A percentile compares a stretch with the other conserved stretches of the same genome.
Conservation (phyloP, 2,329 filamentous ascomycete genomes). For the Cordyceps javanica region DNA sequence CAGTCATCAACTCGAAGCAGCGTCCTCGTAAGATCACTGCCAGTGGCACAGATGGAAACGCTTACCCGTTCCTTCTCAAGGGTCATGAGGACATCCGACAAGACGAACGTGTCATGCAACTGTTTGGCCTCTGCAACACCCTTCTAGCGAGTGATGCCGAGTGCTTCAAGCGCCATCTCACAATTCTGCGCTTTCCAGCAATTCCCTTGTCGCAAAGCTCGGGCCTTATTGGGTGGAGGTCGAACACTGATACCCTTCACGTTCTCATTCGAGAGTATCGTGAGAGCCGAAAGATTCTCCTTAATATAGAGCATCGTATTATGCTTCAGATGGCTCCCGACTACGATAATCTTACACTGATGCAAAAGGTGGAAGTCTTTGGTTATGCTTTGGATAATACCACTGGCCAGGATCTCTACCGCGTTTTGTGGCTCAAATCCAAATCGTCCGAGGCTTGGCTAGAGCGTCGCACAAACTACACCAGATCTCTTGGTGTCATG, state of each 20-base stretch:
- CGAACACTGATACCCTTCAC: conserved; percentile 95
- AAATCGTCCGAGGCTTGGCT: conserved; percentile 98
- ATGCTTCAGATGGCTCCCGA: conserved; percentile 99
- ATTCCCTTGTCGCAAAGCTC: conserved; percentile 96
- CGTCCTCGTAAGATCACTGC: conserved; percentile 83
- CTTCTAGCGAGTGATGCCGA: conserved; percentile 89
- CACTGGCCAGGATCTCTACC: conserved; percentile 95
- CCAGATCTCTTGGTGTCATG: conserved; percentile 94
- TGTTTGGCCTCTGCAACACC: conserved; percentile 97
- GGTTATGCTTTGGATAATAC: conserved; percentile 99
- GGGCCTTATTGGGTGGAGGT: conserved; percentile 91
- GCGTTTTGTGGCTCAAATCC: conserved; percentile 96
- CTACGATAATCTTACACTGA: conserved; percentile 95
- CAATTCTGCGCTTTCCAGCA: conserved; percentile 92
- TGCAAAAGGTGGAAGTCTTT: conserved; percentile 99
- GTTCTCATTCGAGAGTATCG: conserved; percentile 96
- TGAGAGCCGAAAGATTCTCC: conserved; percentile 90
- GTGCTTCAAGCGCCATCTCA: conserved; percentile 93
- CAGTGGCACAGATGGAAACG: conserved; percentile 79
- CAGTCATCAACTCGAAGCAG: conserved; percentile 95
- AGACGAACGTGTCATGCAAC: conserved; percentile 98
- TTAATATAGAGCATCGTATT: conserved; percentile 98
- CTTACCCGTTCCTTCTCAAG: conserved; percentile 88
- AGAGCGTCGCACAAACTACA: conserved; percentile 97
- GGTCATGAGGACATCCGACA: conserved; percentile 99